phyloP scores from a whole-genome alignment of 805 yeast genomes.

The Ogataea pini region DNA sequence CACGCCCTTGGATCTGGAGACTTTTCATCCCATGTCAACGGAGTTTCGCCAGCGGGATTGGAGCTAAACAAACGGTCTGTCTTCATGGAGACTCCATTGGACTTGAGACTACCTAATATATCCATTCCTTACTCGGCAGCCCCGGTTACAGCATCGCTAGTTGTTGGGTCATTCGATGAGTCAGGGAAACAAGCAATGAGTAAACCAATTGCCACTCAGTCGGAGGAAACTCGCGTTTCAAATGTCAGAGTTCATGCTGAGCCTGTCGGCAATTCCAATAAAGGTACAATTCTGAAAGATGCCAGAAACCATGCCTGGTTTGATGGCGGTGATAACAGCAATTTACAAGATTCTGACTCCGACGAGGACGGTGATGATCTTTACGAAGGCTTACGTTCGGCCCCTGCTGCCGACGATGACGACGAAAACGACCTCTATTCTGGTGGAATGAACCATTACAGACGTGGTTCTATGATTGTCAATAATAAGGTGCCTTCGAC shows the following conservation, averaged over 20 bases:
- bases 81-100: constrained; percentile 34
- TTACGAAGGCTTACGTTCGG: constrained; percentile 32
- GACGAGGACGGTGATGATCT: constrained; percentile 46
- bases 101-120: constrained; percentile 35
- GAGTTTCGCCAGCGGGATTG: constrained; percentile 32
- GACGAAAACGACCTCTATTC: constrained; percentile 33
- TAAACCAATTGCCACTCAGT: constrained; percentile 6
- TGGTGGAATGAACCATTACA: constrained; percentile 25
- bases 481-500: constrained; percentile 43
- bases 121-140: constrained; percentile 74
- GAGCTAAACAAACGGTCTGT: constrained; percentile 31
- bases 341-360: constrained; percentile 32
- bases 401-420: constrained; percentile 36
- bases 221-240: constrained; percentile 5
- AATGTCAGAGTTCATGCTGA: constrained; percentile 11
- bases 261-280: constrained; percentile 6
- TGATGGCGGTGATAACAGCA: constrained; percentile 5
- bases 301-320: constrained; percentile 15
- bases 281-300: constrained; percentile 9
- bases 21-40: constrained; percentile 15
- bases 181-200: constrained; percentile 6
- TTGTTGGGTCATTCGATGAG: constrained; percentile 12
- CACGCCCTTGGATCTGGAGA: constrained; percentile 11
- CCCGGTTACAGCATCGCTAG: constrained; percentile 68
- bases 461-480: constrained; percentile 37